Base-by-base conservation (phyloP, 2,329 filamentous ascomycete genomes). In the Dactylellina parvicollis region DNA sequence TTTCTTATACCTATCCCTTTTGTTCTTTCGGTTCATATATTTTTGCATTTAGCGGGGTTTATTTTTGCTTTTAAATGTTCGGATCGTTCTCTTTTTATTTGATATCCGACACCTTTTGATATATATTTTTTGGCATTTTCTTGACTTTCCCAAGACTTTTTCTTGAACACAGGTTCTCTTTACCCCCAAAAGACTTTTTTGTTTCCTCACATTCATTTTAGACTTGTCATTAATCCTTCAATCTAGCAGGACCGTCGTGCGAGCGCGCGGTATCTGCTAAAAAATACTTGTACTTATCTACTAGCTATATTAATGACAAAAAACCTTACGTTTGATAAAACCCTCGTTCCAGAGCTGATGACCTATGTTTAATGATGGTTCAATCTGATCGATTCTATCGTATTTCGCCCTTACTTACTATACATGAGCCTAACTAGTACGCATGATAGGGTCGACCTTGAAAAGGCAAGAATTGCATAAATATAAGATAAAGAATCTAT, bases 41-140 rank as follows among this genome's bases (percentile, higher is more conserved):
- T 36, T 57, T 70, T 30, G 56, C 66, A 71, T 64, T 71, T 61
- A 71, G 66, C 66, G 66, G 66, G 66, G 54, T 61, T 50, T n/a
- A n/a, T n/a, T n/a, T 55, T 42, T 7, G 22, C 30, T 54, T 26
- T 56, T 55, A 18, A 24, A 55, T 24, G 34, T 30, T 50, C 46
- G 18, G 38, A 36, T 60, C 20, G 22, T 4, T 52, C 46, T 32
- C 55, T 32, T 26, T 54, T 16, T 14, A 49, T 61, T 22, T 2
- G 18, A 34, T 50, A 30, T 30, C 24, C 52, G 38, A 36, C 18
- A n/a, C 49, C 59, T 46, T 38, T 46, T 50, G 20, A 20, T n/a
- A 34, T 54, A 34, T 47, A 20, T 5, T 22, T 34, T 52, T 57
- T 50, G 14, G 7, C 9, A 47, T n/a, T 42, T 59, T 30, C 40